Evolutionary conservation across 306 rosid genomes (phyloP).

Genomic region (Phaseolus lunatus): DNA sequence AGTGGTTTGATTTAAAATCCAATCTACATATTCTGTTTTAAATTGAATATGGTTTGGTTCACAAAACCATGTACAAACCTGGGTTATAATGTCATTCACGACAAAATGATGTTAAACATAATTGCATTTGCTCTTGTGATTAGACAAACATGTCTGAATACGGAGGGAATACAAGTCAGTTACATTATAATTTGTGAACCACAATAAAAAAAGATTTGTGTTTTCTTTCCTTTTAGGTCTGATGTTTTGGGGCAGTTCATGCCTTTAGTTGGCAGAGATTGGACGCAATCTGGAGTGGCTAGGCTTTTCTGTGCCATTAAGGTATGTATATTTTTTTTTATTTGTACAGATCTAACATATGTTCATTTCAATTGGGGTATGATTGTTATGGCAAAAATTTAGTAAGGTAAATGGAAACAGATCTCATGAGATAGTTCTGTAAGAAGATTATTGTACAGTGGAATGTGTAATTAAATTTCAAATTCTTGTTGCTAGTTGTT

Average conservation of each 20-base stretch:
- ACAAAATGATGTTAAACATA: constrained; percentile 25
- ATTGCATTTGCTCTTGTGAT: constrained; percentile 26
- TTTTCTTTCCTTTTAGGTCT: constrained; percentile 65
- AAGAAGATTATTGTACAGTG: constrained; percentile 23
- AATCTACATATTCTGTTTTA: not conserved
- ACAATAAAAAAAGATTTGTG: not conserved
- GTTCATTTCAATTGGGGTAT: constrained; percentile 29
- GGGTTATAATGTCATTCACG: not conserved
- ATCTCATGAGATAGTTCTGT: constrained; percentile 31
- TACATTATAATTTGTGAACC: constrained; percentile 34
- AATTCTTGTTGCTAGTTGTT: constrained; percentile 30
- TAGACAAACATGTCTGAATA: constrained; percentile 24
- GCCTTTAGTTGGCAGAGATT: constrained; percentile 98
- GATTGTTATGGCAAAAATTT: constrained; percentile 16
- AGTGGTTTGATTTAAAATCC: not conserved
- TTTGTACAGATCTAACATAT: constrained; percentile 9
- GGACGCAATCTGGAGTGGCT: constrained; percentile 98
- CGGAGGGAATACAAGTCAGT: not conserved
- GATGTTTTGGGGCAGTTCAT: constrained; percentile 99
- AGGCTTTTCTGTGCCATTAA: constrained; percentile 90
- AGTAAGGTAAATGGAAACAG: constrained; percentile 15
- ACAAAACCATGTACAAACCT: not conserved
- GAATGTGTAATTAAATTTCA: not conserved
- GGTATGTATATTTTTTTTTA: constrained; percentile 54
- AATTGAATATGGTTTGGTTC: not conserved